A percentile compares a stretch with the other conserved stretches of the same genome.
These are phyloP conservation scores for Xerocomellus intermedius DNA, from an alignment of 768 basidiomycete species.

Conservation along the genomic window DNA sequence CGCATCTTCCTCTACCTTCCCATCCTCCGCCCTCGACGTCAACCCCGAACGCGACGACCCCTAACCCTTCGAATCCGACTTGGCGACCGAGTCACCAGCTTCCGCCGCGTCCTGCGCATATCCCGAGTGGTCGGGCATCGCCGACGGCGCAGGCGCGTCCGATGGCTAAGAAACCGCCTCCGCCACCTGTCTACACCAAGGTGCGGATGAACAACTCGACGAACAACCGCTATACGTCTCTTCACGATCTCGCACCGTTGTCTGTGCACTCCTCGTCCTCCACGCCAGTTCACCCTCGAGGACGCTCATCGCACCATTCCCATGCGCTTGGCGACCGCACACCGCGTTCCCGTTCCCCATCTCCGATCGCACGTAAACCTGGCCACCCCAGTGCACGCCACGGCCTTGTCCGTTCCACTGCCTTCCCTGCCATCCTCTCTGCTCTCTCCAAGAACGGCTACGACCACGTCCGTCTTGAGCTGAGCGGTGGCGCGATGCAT, in stretches of 20 bases:
- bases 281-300: conserved; percentile 31
- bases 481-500: conserved; percentile 43
- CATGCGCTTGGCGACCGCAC: conserved; percentile 18
- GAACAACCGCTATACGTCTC: conserved; percentile 21
- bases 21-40: conserved; percentile 18
- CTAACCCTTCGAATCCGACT: conserved; percentile 15
- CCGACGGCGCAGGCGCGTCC: conserved; percentile 29
- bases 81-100: conserved; percentile 29
- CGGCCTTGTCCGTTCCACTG: conserved; percentile 19
- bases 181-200: conserved; percentile 22
- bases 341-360: conserved; percentile 38
- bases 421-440: conserved; percentile 29
- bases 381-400: conserved; percentile 31
- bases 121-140: conserved; percentile 26
- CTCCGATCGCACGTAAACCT: conserved; percentile 42
- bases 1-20: conserved; percentile 12
- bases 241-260: conserved; percentile 20
- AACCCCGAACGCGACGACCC: conserved; percentile 30
- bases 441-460: conserved; percentile 60
- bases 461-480: conserved; percentile 64
- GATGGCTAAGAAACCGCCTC: conserved; percentile 28
- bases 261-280: conserved; percentile 35
- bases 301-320: conserved; percentile 25
- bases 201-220: conserved; percentile 27
- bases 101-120: conserved; percentile 29